Evolutionary conservation across 306 rosid species (phyloP), one percentile per base, ranked within the genome.

Genomic region (Aeschynomene evenia): DNA sequence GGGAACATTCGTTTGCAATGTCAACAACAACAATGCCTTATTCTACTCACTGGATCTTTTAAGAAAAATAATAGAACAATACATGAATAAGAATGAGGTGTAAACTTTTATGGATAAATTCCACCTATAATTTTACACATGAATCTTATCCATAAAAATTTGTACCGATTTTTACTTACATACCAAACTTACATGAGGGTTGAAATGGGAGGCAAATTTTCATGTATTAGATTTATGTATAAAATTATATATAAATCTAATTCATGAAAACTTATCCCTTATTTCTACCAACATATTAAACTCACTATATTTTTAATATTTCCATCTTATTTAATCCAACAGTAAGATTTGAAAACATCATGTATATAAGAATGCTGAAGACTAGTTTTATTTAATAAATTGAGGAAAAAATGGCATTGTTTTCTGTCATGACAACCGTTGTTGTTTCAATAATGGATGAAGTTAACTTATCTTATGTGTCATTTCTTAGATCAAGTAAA

Each of bases 401-500:
- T 23, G 26, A 56, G 50, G 49, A 29, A 21, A 42, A 55, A 31
- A 51, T 63, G 46, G 4, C 50, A 64, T 20, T 21, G 48, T 62
- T 69, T 57, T 13, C 52, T 60, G 58, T 36, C 34, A 7, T 20
- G 62, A 20, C 7, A 21, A 15, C 31, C 36, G 20, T 58, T 52
- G 26, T 21, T 66, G 4, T 26, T 20, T 7, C 13, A 45, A 68
- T 73, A 37, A 56, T 51, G 74, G 52, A 67, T 19, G 29, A 49
- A 11, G 45, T 29, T 54, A 16, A 51, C 40, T 33, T 20, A 50
- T 43, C 9, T 64, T 3, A 37, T 58, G 45, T 73, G 70, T 69
- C 4, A 18, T 53, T 40, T 62, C 58, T 12, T 43, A 93, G 98
- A 90, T 81, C 88, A 90, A 84, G 58, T 87, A 26, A 77, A 66